Evolutionary conservation across 495 filamentous ascomycete species (phyloP), one percentile per base, ranked within the genome.

Genomic region (Cercophora sp.): DNA sequence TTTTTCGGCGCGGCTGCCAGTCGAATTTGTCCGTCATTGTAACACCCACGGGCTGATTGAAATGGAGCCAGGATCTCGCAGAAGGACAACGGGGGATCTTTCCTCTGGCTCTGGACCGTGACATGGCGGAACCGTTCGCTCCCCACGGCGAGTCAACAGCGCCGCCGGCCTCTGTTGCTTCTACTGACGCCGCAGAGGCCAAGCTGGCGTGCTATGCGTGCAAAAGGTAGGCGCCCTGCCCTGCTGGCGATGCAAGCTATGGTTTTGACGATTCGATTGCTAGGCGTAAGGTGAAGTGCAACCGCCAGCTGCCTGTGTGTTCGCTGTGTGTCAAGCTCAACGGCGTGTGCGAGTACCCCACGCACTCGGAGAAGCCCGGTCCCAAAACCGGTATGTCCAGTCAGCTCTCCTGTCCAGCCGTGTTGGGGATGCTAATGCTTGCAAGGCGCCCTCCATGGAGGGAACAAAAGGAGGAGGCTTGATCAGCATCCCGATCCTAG

Each of bases 311-410:
- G 1, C 55, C 55, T n/a, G 11, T 36, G 10, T 57, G 55, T 34
- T 48, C 55, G 3, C 49, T 44, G 34, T 57, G 55, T 32, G 32
- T 27, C 18, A 59, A 54, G 22, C 3, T 39, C 23, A 36, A 39
- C 13, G n/a, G 11, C 2, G 24, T 16, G 15, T 59, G 56, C 48
- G 36, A 54, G 23, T 59, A 59, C 19, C 56, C 56, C 6, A 47
- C 51, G 26, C 47, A 55, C 15, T 23, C 51, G n/a, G 56, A 42
- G 54, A 66, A 63, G 52, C 63, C 63, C 3, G 63, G 63, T 0
- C 63, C 63, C 16, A 66, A 66, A 53, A 54, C 46, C 4, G 63
- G 63, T 63, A 31, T 23, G 44, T 34, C 6, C 18, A 15, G 34
- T 20, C 35, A 10, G 9, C 6, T 11, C n/a, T 31, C 13, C 37